Percentiles rank a stretch among this genome's conserved stretches.
Evolutionary conservation across 305 asterid genomes (phyloP).

Genomic region (Vinca major): DNA sequence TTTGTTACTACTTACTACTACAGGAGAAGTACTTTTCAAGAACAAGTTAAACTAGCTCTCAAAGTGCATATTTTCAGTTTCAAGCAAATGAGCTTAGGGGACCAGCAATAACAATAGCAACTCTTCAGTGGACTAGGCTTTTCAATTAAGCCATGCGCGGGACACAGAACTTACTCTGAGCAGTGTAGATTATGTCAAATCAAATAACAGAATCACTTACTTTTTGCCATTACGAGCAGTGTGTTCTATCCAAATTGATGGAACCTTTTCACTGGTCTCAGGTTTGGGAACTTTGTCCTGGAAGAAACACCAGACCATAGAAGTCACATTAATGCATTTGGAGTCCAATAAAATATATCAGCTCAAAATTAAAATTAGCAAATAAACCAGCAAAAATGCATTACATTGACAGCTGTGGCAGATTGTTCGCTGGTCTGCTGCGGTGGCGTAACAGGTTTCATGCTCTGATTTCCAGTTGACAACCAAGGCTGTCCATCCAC

Average conservation of each 20-base stretch:
- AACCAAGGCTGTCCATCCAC: conserved; percentile 59
- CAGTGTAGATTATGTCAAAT: background rate
- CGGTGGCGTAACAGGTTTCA: conserved; percentile 34
- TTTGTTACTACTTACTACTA: background rate
- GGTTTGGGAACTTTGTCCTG: conserved; percentile 38
- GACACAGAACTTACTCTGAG: background rate
- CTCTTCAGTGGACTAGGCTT: conserved; percentile 1
- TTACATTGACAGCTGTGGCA: conserved; percentile 26
- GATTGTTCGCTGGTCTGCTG: conserved; percentile 41
- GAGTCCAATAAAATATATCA: conserved; percentile 8
- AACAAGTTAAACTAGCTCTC: background rate
- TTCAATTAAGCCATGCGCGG: background rate
- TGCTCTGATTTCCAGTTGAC: conserved; percentile 48
- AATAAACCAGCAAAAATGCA: conserved; percentile 24
- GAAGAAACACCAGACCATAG: conserved; percentile 16
- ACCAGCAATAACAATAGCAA: background rate
- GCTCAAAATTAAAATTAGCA: conserved; percentile 5
- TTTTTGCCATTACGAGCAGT: conserved; percentile 60
- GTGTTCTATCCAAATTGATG: conserved; percentile 59
- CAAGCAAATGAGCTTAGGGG: background rate
- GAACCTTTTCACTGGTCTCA: conserved; percentile 25
- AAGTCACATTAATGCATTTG: conserved; percentile 8
- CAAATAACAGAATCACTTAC: conserved; percentile 30
- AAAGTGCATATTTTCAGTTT: background rate
- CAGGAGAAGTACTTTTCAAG: background rate